These are phyloP conservation scores for Hypoxylon subgilvum DNA, from an alignment of 495 filamentous ascomycete genomes.

Conservation along the genomic window DNA sequence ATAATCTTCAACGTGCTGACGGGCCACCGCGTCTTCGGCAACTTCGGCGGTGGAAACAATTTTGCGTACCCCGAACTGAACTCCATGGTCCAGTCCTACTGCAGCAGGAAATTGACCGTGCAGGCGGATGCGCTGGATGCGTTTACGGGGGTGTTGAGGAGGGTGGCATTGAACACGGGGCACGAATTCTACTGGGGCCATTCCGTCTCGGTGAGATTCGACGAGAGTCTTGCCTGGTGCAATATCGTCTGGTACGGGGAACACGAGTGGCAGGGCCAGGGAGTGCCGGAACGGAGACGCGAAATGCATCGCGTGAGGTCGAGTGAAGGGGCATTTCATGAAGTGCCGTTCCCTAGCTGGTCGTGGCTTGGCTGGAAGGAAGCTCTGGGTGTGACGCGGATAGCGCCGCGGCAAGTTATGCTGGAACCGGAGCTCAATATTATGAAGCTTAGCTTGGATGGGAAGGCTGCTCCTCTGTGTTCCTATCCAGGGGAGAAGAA, in stretches of 20 bases:
- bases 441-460: constrained; percentile 5
- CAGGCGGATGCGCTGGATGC: constrained; percentile 21
- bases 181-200: constrained; percentile 28
- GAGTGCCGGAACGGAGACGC: background rate
- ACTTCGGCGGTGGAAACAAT: constrained; percentile 22
- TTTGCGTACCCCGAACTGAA: constrained; percentile 15
- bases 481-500: background rate
- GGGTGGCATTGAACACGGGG: constrained; percentile 13
- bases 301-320: constrained; percentile 8
- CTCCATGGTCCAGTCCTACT: constrained; percentile 11
- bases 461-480: constrained; percentile 1
- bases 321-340: constrained; percentile 1
- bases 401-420: constrained; percentile 10
- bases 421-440: constrained; percentile 22
- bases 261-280: background rate
- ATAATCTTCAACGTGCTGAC: constrained; percentile 8
- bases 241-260: constrained; percentile 13
- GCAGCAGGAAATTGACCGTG: constrained; percentile 8
- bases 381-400: constrained; percentile 6
- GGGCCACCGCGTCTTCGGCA: constrained; percentile 17
- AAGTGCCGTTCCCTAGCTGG: constrained; percentile 27
- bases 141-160: constrained; percentile 19
- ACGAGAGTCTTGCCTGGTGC: constrained; percentile 16
- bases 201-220: constrained; percentile 16
- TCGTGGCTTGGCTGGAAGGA: constrained; percentile 29